Evolutionary conservation across 2,329 filamentous ascomycete species (phyloP).

Genomic region (Leptoxyphium fumago): DNA sequence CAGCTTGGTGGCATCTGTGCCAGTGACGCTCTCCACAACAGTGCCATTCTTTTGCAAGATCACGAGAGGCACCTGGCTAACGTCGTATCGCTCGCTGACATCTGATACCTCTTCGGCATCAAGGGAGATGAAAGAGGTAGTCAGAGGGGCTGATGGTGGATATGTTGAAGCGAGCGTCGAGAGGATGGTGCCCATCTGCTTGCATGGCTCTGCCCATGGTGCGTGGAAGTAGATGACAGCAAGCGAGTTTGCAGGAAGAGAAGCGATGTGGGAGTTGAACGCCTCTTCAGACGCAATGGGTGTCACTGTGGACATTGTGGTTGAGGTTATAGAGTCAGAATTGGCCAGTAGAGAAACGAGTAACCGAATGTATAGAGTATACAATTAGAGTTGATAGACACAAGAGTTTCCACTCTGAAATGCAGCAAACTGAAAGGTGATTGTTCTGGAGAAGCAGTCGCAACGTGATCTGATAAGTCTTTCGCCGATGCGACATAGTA

Average conservation of each 20-base stretch:
- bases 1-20: slow-evolving; percentile 77
- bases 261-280: slow-evolving; percentile 55
- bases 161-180: slow-evolving; percentile 76
- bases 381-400: no score
- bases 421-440: no score
- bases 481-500: background rate
- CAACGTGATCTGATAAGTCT: background rate
- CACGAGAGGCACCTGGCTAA: slow-evolving; percentile 85
- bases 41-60: slow-evolving; percentile 64
- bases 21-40: slow-evolving; percentile 72
- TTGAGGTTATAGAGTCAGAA: background rate
- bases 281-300: slow-evolving; percentile 61
- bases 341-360: no score
- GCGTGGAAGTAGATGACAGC: slow-evolving; percentile 89
- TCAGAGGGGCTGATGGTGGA: slow-evolving; percentile 47
- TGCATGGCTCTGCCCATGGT: slow-evolving; percentile 90
- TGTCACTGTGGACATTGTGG: slow-evolving; percentile 39
- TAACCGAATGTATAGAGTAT: no score
- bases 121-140: slow-evolving; percentile 67
- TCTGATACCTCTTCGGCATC: slow-evolving; percentile 92
- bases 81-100: slow-evolving; percentile 81
- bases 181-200: slow-evolving; percentile 82
- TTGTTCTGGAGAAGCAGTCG: background rate
- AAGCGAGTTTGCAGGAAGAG: slow-evolving; percentile 54
- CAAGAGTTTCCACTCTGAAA: no score